Evolutionary conservation across 345 rosid genomes (phyloP).

Genomic region (Eucalyptus pauciflora): DNA sequence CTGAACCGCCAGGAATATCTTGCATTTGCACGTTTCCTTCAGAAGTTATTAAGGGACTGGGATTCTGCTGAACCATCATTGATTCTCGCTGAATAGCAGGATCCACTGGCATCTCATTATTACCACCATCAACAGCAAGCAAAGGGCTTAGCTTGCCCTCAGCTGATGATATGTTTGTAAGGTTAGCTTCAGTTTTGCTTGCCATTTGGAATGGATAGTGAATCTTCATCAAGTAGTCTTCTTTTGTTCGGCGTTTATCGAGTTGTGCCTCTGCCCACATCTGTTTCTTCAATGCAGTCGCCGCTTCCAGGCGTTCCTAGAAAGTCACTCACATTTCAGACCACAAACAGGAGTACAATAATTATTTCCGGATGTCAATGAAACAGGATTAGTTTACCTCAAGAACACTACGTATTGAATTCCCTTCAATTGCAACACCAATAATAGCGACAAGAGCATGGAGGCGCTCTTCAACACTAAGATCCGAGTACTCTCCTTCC

Average conservation of each 20-base stretch:
- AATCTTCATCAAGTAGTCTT: slow-evolving; percentile 45
- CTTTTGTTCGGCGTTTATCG: slow-evolving; percentile 71
- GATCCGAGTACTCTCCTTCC: slow-evolving; percentile 74
- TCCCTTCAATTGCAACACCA: slow-evolving; percentile 75
- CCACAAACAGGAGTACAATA: not conserved
- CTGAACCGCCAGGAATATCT: slow-evolving; percentile 39
- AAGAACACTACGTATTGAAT: slow-evolving; percentile 45
- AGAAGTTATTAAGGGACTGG: slow-evolving; percentile 10
- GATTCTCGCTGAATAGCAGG: slow-evolving; percentile 29
- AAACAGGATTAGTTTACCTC: slow-evolving; percentile 29
- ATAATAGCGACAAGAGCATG: slow-evolving; percentile 63
- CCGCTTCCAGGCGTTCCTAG: slow-evolving; percentile 90
- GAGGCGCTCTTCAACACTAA: slow-evolving; percentile 76
- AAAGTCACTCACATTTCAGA: not conserved
- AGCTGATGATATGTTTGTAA: slow-evolving; percentile 4
- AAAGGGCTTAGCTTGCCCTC: slow-evolving; percentile 42
- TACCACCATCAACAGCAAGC: slow-evolving; percentile 15
- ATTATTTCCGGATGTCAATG: not conserved
- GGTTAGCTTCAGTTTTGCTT: slow-evolving; percentile 32
- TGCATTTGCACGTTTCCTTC: slow-evolving; percentile 45
- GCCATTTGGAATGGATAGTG: slow-evolving; percentile 30
- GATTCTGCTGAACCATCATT: slow-evolving; percentile 19
- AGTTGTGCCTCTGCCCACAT: slow-evolving; percentile 92
- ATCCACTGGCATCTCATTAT: slow-evolving; percentile 3
- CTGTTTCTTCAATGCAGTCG: slow-evolving; percentile 82